Conservation (phyloP, 345 rosid genomes). For the Eucalyptus albens region DNA sequence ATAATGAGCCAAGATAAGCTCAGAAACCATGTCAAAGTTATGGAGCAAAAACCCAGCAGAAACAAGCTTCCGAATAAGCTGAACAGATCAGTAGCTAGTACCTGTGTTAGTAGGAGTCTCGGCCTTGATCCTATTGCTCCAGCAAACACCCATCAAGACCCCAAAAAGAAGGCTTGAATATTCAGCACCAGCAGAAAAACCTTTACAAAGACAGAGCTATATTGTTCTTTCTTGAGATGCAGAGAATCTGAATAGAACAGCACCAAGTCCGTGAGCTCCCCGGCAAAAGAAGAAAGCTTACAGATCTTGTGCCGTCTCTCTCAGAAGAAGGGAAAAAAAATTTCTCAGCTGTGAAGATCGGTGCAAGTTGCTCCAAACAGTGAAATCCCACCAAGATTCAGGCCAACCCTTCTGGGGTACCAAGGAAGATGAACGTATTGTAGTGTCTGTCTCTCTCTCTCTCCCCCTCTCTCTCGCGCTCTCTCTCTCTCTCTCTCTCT, state of each 20-base stretch:
- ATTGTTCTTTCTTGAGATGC: neutral
- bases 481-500: neutral
- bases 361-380: neutral
- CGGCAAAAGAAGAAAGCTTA: neutral
- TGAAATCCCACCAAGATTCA: neutral
- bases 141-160: slow-evolving; percentile 68
- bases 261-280: neutral
- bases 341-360: neutral
- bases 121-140: slow-evolving; percentile 81
- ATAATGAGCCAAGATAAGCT: neutral
- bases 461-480: rapidly evolving
- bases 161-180: neutral
- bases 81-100: neutral
- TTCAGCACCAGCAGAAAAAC: neutral
- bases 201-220: neutral
- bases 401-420: neutral
- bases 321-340: neutral
- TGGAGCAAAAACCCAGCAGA: neutral
- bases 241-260: neutral
- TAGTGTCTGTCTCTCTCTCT: neutral
- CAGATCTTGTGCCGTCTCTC: neutral
- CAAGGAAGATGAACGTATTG: neutral
- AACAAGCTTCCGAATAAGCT: neutral
- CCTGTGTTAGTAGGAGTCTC: slow-evolving; percentile 63
- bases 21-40: neutral